Evolutionary conservation across 2,329 filamentous ascomycete genomes (phyloP).

Genomic region (Amylocarpus encephaloides): DNA sequence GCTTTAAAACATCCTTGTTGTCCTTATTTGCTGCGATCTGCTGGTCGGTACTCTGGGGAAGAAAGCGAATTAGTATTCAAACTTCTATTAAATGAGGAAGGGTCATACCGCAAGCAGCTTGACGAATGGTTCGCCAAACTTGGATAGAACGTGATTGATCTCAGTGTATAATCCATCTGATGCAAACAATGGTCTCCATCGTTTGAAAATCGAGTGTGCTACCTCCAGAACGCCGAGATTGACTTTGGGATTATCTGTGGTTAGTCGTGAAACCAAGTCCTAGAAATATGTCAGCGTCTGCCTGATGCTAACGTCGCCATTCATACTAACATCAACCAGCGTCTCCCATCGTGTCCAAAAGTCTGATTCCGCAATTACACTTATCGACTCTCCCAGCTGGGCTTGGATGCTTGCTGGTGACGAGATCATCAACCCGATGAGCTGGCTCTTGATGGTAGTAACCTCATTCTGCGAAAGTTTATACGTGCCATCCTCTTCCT

Average conservation of each 20-base stretch:
- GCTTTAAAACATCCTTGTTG: constrained; percentile 68
- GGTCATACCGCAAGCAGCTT: constrained; percentile 63
- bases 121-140: constrained; percentile 80
- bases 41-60: constrained; percentile 54
- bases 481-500: constrained; percentile 91
- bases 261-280: constrained; percentile 85
- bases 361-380: constrained; percentile 94
- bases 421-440: constrained; percentile 94
- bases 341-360: constrained; percentile 97
- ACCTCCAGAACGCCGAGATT: constrained; percentile 96
- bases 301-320: neutral
- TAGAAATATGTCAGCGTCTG: constrained; percentile 31
- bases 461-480: constrained; percentile 81
- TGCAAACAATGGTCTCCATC: constrained; percentile 90
- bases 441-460: constrained; percentile 82
- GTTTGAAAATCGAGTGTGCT: constrained; percentile 93
- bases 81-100: neutral
- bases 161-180: constrained; percentile 91
- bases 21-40: constrained; percentile 68
- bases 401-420: constrained; percentile 83
- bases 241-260: constrained; percentile 69
- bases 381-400: constrained; percentile 93
- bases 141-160: constrained; percentile 88
- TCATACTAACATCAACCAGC: constrained; percentile 64
- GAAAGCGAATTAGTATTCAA: constrained; percentile 8